Evolutionary conservation across 345 rosid genomes (phyloP).

Genomic region (Cardiospermum halicacabum): DNA sequence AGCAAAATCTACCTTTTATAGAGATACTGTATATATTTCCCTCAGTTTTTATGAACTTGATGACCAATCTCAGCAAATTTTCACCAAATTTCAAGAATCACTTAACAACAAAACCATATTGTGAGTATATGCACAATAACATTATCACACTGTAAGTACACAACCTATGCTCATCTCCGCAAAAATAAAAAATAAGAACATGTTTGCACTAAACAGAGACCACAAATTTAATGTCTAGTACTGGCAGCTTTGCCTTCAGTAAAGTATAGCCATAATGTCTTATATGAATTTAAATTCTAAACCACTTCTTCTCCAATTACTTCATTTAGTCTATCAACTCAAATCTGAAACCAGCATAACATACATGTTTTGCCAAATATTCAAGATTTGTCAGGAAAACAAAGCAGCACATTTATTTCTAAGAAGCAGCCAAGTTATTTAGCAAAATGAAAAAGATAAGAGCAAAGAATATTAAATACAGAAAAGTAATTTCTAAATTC

Average conservation of each 20-base stretch:
- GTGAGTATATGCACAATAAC: not conserved
- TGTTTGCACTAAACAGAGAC: not conserved
- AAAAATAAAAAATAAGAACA: not conserved
- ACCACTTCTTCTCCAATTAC: not conserved
- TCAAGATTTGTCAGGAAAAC: not conserved
- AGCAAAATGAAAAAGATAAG: not conserved
- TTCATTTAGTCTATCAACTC: not conserved
- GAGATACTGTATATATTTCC: not conserved
- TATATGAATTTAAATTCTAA: not conserved
- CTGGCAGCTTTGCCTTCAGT: not conserved
- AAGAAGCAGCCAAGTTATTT: not conserved
- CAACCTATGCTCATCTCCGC: not conserved
- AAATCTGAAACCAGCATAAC: not conserved
- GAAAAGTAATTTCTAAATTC: not conserved
- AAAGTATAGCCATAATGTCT: not conserved
- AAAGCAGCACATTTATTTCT: not conserved
- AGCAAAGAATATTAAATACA: not conserved
- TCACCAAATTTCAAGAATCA: not conserved
- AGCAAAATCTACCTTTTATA: not conserved
- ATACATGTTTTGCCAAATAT: not conserved
- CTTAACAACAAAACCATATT: not conserved
- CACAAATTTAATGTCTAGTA: not conserved
- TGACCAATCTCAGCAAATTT: not conserved
- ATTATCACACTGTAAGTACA: not conserved
- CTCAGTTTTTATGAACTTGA: not conserved